These are phyloP conservation scores for Aspergillus mulundensis DNA, from an alignment of 495 filamentous ascomycete genomes.

Conservation along the genomic window DNA sequence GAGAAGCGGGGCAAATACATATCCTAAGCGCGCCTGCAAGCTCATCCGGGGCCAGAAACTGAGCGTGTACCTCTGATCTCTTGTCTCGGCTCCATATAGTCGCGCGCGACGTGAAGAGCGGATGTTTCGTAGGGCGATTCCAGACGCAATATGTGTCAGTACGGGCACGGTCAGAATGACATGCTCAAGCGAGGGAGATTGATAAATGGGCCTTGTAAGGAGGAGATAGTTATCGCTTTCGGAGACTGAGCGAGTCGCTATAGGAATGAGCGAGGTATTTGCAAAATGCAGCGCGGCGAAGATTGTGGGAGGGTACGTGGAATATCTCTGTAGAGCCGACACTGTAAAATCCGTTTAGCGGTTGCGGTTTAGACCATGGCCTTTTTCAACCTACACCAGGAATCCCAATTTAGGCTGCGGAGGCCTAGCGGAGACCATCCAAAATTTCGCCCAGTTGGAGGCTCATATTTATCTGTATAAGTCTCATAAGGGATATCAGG, in stretches of 20 bases:
- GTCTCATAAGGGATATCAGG: slow-evolving; percentile 50
- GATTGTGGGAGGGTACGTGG: slow-evolving; percentile 76
- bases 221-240: slow-evolving; percentile 55
- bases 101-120: slow-evolving; percentile 61
- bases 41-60: slow-evolving; percentile 64
- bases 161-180: slow-evolving; percentile 43
- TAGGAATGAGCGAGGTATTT: slow-evolving; percentile 73
- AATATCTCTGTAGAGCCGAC: slow-evolving; percentile 76
- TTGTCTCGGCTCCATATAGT: slow-evolving; percentile 63
- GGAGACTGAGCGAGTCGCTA: slow-evolving; percentile 51
- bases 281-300: slow-evolving; percentile 75
- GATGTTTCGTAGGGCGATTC: slow-evolving; percentile 69
- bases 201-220: slow-evolving; percentile 70
- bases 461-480: slow-evolving; percentile 46
- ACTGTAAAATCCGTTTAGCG: slow-evolving; percentile 48
- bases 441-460: slow-evolving; percentile 12
- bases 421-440: slow-evolving; percentile 49
- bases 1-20: slow-evolving; percentile 57
- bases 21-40: slow-evolving; percentile 63
- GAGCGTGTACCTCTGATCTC: slow-evolving; percentile 31
- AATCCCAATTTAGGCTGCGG: slow-evolving; percentile 55
- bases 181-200: slow-evolving; percentile 56
- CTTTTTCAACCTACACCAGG: slow-evolving; percentile 50
- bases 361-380: background rate
- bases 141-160: slow-evolving; percentile 55